Base-by-base conservation (phyloP, 1,139 yeast species). In the Nakaseomyces bracarensis region DNA sequence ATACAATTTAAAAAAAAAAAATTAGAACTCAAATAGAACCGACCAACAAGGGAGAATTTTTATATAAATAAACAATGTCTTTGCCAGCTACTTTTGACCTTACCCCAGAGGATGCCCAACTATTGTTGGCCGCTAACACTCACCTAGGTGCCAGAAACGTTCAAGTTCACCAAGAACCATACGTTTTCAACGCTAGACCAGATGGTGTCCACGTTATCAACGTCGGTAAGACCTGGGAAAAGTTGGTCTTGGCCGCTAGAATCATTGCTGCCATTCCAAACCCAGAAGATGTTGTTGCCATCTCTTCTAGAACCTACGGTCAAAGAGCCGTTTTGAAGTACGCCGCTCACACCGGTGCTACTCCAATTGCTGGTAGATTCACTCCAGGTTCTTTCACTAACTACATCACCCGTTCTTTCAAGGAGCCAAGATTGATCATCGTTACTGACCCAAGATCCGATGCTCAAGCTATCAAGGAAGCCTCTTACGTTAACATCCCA, bases 371-470 rank as follows among this genome's bases (percentile, higher is more conserved):
- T 64, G 98, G 98, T 75, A 89, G 99, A 79, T 93, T 93, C 87
- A 93, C 98, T 65, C 99, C 99, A 75, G 99, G 99, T 84, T 82
- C 85, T 80, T 93, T 93, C 89, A 93, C 99, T 72, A 93, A 93
- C 80, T 93, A 93, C 80, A 91, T 89, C 80, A 93, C 98, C 75
- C 93, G 97, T 77, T 86, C 97, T 64, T 93, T 91, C 96, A 91
- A 89, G 79, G 99, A 93, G 79, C 99, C 99, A 81, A 86, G 98
- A 79, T 82, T 93, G 71, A 87, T 91, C 71, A 77, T 91, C 66
- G 98, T 91, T 67, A 91, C 98, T 66, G 98, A 91, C 78, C 98
- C 99, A 79, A 91, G 98, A 80, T 89, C 97, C 63, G 98, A 91
- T 70, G 84, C 96, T 67, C 98, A 91, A 79, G 97, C 99, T 68